Evolutionary conservation across 2,329 filamentous ascomycete genomes (phyloP).

Genomic region (Aurifilum marmelostoma): DNA sequence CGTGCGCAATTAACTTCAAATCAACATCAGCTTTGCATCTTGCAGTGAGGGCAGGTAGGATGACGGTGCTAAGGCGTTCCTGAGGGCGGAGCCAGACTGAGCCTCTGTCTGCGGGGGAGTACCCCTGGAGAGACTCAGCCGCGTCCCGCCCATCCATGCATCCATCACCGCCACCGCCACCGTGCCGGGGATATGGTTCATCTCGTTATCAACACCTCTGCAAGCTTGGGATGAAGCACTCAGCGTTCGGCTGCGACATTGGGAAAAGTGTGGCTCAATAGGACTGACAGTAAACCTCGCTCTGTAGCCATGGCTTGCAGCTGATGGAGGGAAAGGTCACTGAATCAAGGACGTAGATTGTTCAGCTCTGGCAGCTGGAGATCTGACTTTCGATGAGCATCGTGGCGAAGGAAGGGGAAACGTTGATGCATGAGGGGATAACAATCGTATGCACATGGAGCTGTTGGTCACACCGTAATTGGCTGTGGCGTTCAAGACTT

Average conservation of each 20-base stretch:
- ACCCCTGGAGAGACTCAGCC: background rate
- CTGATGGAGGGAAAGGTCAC: background rate
- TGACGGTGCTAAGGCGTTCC: background rate
- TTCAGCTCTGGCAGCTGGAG: background rate
- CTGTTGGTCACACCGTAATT: background rate
- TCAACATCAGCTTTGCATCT: background rate
- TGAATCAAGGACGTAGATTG: background rate
- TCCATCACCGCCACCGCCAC: background rate
- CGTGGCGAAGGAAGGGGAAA: background rate
- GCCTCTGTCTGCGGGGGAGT: background rate
- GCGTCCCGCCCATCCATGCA: background rate
- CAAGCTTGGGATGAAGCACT: background rate
- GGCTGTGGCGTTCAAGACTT: background rate
- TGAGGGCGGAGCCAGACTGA: background rate
- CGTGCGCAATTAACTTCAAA: no score
- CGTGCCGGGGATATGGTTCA: background rate
- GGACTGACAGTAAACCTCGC: background rate
- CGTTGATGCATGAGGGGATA: background rate
- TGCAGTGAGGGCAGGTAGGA: background rate
- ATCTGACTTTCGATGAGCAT: background rate
- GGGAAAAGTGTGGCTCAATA: background rate
- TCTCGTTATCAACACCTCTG: background rate
- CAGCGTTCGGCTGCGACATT: background rate
- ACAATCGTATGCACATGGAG: background rate
- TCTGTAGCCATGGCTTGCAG: background rate